Conservation (phyloP, 2,329 filamentous ascomycete species). For the Raffaelea ambrosiae region DNA sequence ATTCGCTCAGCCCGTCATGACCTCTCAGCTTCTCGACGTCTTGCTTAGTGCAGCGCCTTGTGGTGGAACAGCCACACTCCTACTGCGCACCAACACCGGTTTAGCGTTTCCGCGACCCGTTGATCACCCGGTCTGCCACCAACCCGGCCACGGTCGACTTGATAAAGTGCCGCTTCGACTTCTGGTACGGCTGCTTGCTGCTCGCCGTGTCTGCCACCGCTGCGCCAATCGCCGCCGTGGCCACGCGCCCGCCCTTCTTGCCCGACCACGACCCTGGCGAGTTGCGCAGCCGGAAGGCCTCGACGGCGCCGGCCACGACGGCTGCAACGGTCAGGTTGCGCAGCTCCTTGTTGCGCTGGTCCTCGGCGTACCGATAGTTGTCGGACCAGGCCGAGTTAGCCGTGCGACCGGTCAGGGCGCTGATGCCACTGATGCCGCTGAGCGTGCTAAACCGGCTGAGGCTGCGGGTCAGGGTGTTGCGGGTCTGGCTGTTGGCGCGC, state of each 20-base stretch:
- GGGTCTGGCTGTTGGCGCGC: too few relatives aligned
- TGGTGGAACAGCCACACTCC: too few relatives aligned
- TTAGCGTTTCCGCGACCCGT: constrained; percentile 16
- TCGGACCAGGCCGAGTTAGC: too few relatives aligned
- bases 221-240: constrained; percentile 14
- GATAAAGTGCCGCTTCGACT: constrained; percentile 14
- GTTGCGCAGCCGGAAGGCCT: constrained; percentile 13
- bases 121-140: constrained; percentile 13
- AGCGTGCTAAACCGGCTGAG: too few relatives aligned
- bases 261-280: constrained; percentile 11
- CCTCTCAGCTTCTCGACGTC: too few relatives aligned
- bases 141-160: constrained; percentile 15
- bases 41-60: too few relatives aligned
- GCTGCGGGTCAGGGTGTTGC: too few relatives aligned
- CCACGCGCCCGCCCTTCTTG: constrained; percentile 11
- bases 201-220: constrained; percentile 12
- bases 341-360: neutral
- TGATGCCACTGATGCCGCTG: too few relatives aligned
- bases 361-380: too few relatives aligned
- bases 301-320: constrained; percentile 12
- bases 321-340: constrained; percentile 10
- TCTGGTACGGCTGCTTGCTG: constrained; percentile 5
- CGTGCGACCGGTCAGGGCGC: too few relatives aligned
- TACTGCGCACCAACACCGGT: too few relatives aligned
- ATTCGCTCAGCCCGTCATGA: too few relatives aligned